Percentiles rank a stretch among this genome's conserved stretches.
Conservation (phyloP, 306 rosid genomes). For the Sphenostylis stenocarpa region DNA sequence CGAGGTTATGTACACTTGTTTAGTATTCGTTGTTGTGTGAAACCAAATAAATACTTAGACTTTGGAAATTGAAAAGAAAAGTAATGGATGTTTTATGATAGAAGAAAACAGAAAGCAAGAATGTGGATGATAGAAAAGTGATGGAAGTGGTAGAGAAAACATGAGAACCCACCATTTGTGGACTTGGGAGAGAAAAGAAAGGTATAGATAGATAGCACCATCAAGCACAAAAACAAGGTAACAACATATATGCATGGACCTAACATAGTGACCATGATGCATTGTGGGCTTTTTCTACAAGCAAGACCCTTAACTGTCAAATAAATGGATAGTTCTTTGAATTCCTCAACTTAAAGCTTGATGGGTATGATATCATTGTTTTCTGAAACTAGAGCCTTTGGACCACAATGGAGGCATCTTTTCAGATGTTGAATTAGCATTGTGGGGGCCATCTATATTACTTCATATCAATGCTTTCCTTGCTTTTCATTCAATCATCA, state of each 20-base stretch:
- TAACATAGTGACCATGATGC: conserved; percentile 46
- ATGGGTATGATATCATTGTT: conserved; percentile 62
- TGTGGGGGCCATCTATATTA: conserved; percentile 47
- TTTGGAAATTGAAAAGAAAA: background rate
- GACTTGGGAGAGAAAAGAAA: conserved; percentile 30
- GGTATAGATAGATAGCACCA: conserved; percentile 26
- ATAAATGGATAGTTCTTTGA: conserved; percentile 51
- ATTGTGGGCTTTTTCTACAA: conserved; percentile 38
- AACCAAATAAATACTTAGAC: background rate
- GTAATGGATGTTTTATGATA: conserved; percentile 31
- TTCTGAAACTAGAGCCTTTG: conserved; percentile 52
- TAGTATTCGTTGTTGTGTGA: background rate
- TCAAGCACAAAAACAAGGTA: conserved; percentile 29
- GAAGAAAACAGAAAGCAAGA: conserved; percentile 37
- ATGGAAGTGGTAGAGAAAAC: conserved; percentile 45
- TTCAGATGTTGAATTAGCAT: conserved; percentile 54
- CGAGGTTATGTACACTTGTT: background rate
- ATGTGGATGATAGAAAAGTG: conserved; percentile 39
- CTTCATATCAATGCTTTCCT: conserved; percentile 32
- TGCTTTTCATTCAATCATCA: background rate
- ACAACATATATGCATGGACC: conserved; percentile 37
- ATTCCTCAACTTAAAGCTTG: conserved; percentile 59
- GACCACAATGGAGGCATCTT: conserved; percentile 71
- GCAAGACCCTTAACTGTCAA: conserved; percentile 49
- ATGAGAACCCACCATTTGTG: conserved; percentile 45